Evolutionary conservation across 768 basidiomycete genomes (phyloP).

Genomic region (Lyophyllum semitale): DNA sequence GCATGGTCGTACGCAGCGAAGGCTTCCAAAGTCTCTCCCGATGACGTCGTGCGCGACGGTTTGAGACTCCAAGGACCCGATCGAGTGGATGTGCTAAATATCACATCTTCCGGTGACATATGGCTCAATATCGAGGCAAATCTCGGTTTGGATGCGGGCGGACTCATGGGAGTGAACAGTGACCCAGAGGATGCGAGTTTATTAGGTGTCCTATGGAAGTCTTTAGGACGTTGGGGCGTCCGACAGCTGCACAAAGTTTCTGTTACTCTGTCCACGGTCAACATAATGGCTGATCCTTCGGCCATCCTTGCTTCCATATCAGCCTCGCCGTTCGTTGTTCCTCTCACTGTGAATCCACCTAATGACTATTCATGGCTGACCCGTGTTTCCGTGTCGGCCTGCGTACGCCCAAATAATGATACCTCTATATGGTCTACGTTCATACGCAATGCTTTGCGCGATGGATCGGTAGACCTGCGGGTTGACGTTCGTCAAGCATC

Average conservation of each 20-base stretch:
- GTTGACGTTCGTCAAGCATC: slow-evolving; percentile 42
- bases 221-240: slow-evolving; percentile 69
- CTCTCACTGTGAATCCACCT: slow-evolving; percentile 55
- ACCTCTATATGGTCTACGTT: slow-evolving; percentile 50
- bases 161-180: slow-evolving; percentile 55
- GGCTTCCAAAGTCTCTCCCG: slow-evolving; percentile 52
- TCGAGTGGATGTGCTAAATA: slow-evolving; percentile 60
- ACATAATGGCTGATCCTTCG: slow-evolving; percentile 43
- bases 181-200: slow-evolving; percentile 43
- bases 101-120: slow-evolving; percentile 57
- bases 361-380: slow-evolving; percentile 59
- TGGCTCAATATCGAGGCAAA: slow-evolving; percentile 60
- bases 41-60: slow-evolving; percentile 57
- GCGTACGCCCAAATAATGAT: slow-evolving; percentile 56
- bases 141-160: slow-evolving; percentile 70
- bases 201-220: slow-evolving; percentile 54
- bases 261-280: slow-evolving; percentile 52
- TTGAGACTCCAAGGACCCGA: slow-evolving; percentile 64
- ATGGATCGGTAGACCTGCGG: slow-evolving; percentile 46
- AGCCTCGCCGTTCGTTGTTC: slow-evolving; percentile 52
- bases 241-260: slow-evolving; percentile 56
- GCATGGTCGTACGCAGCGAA: slow-evolving; percentile 69
- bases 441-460: slow-evolving; percentile 57
- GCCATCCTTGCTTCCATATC: slow-evolving; percentile 48
- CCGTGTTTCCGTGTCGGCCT: slow-evolving; percentile 49